Conservation (phyloP, 1,284 basidiomycete species). For the Pseudozyma pruni region DNA sequence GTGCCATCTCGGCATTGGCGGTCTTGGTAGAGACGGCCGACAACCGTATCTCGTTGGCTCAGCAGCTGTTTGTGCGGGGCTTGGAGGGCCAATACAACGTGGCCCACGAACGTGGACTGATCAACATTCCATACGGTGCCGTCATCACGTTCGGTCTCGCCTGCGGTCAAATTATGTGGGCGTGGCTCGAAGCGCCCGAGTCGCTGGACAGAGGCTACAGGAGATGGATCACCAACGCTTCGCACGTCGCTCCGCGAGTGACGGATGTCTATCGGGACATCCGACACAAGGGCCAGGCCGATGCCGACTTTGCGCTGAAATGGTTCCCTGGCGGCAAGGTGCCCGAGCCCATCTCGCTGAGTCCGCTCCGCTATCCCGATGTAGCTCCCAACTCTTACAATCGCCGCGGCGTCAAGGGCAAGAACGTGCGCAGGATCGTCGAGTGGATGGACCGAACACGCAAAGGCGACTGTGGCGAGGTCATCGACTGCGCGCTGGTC, state of each 20-base stretch:
- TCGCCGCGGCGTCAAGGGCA: conserved; percentile 57
- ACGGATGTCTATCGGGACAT: conserved; percentile 33
- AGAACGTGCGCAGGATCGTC: conserved; percentile 53
- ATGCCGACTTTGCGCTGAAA: conserved; percentile 33
- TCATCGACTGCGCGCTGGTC: conserved; percentile 70
- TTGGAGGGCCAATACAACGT: conserved; percentile 85
- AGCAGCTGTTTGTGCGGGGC: conserved; percentile 87
- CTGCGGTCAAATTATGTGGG: conserved; percentile 83
- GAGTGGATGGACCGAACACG: conserved; percentile 53
- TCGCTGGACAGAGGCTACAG: conserved; percentile 56
- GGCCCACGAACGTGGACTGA: conserved; percentile 73
- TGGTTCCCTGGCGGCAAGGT: conserved; percentile 58
- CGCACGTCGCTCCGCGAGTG: conserved; percentile 48
- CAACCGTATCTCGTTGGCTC: conserved; percentile 80
- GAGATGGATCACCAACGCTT: conserved; percentile 64
- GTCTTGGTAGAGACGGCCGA: conserved; percentile 83
- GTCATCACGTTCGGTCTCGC: conserved; percentile 83
- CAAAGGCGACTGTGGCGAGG: conserved; percentile 34
- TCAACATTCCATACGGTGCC: conserved; percentile 82
- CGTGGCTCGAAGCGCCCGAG: conserved; percentile 74
- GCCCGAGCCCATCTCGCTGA: conserved; percentile 55
- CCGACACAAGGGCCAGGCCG: conserved; percentile 18
- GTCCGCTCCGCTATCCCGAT: conserved; percentile 50
- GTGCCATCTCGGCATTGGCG: conserved; percentile 81
- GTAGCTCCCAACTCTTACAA: conserved; percentile 49